Evolutionary conservation across 805 yeast genomes (phyloP).

Genomic region (Kodamaea neixiangensis): DNA sequence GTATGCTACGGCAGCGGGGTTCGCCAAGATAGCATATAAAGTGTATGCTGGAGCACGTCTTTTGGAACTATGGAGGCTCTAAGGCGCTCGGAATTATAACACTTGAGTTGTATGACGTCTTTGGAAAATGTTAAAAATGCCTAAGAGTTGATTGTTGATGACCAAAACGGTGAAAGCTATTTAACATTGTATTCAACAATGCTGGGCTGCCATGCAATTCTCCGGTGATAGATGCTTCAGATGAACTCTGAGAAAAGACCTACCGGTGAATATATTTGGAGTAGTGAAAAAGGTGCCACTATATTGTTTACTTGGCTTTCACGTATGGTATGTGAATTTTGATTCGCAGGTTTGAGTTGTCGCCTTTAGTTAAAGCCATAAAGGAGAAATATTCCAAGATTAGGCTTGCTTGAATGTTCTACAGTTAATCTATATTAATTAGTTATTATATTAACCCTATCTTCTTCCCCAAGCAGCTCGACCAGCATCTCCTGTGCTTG

Average conservation of each 20-base stretch:
- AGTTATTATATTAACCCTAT: slow-evolving; percentile 1
- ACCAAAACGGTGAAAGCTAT: slow-evolving; percentile 34
- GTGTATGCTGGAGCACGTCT: slow-evolving; percentile 80
- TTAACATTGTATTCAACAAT: slow-evolving; percentile 66
- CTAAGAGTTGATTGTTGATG: slow-evolving; percentile 37
- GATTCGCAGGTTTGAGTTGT: background rate
- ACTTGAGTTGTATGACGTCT: slow-evolving; percentile 57
- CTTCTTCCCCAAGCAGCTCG: slow-evolving; percentile 30
- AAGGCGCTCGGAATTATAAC: slow-evolving; percentile 45
- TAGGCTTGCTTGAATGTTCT: background rate
- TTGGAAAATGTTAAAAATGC: slow-evolving; percentile 48
- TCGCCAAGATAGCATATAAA: slow-evolving; percentile 51
- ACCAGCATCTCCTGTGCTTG: slow-evolving; percentile 9
- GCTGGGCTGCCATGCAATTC: slow-evolving; percentile 79
- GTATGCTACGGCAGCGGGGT: slow-evolving; percentile 47
- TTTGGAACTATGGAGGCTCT: slow-evolving; percentile 54
- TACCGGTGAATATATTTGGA: slow-evolving; percentile 69
- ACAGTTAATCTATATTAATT: background rate
- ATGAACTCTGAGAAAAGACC: slow-evolving; percentile 53
- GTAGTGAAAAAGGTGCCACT: slow-evolving; percentile 58
- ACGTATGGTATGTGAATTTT: background rate
- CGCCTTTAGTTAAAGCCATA: background rate
- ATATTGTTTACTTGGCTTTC: slow-evolving; percentile 2
- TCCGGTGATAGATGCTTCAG: slow-evolving; percentile 67
- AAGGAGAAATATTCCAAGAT: background rate